A percentile compares a stretch with the other conserved stretches of the same genome.
phyloP scores from a whole-genome alignment of 1,284 basidiomycete genomes.

The Pseudozyma flocculosa region DNA sequence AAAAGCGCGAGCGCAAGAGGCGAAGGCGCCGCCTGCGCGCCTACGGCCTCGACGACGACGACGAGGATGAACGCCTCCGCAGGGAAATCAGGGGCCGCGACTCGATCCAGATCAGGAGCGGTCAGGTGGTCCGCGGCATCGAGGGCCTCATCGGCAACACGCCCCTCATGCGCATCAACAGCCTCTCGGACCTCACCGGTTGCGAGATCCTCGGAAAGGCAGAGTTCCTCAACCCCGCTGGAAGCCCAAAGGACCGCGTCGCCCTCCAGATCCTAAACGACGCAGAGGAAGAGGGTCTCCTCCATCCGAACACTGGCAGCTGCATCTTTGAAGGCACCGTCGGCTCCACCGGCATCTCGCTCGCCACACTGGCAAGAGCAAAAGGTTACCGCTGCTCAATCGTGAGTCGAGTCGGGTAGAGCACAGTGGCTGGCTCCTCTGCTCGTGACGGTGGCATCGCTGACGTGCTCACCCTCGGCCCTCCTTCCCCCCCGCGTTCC shows the following conservation, averaged over 20 bases:
- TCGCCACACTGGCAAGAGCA: slow-evolving; percentile 78
- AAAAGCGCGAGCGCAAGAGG: slow-evolving; percentile 27
- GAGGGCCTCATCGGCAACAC: slow-evolving; percentile 69
- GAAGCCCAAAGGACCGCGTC: slow-evolving; percentile 95
- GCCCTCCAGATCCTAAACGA: slow-evolving; percentile 77
- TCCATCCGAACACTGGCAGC: slow-evolving; percentile 84
- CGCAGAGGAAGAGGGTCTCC: slow-evolving; percentile 78
- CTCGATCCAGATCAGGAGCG: slow-evolving; percentile 31
- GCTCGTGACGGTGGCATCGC: no score
- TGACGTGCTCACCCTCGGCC: no score
- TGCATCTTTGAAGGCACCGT: slow-evolving; percentile 97
- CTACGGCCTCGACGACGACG: slow-evolving; percentile 24
- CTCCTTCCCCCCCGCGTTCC: no score
- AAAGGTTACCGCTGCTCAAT: slow-evolving; percentile 61
- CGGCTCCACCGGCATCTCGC: slow-evolving; percentile 93
- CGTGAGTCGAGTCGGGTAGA: slow-evolving; percentile 15
- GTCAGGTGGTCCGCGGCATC: slow-evolving; percentile 43
- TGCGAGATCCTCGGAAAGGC: slow-evolving; percentile 96
- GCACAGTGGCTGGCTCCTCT: no score
- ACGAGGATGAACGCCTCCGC: slow-evolving; percentile 27
- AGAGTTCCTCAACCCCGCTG: slow-evolving; percentile 95
- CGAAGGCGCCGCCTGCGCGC: slow-evolving; percentile 18
- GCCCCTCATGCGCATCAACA: slow-evolving; percentile 85
- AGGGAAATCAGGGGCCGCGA: slow-evolving; percentile 17
- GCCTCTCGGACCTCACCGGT: slow-evolving; percentile 82